Percentiles rank a stretch among this genome's conserved stretches.
phyloP scores from a whole-genome alignment of 352 stramenopile genomes.

The Globisporangium uncinulatum region DNA sequence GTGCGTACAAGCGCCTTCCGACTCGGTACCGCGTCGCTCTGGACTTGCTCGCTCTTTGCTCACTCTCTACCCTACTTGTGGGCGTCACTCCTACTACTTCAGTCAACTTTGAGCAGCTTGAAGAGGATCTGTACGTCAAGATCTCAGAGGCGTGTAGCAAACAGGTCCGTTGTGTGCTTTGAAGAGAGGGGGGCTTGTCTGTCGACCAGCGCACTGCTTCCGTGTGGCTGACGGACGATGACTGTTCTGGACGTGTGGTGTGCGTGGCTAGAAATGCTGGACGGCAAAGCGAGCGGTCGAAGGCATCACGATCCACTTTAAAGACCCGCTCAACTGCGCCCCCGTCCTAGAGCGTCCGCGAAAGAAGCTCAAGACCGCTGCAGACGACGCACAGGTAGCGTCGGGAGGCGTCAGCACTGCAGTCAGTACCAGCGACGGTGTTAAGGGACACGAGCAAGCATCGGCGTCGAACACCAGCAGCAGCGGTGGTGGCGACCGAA shows the following conservation, averaged over 20 bases:
- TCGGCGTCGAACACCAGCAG: background rate
- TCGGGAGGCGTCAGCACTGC: background rate
- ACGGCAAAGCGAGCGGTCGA: conserved; percentile 64
- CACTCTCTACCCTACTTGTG: background rate
- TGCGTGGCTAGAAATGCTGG: conserved; percentile 48
- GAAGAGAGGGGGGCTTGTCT: background rate
- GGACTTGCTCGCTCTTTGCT: background rate
- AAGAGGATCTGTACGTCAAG: conserved; percentile 75
- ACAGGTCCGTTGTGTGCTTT: conserved; percentile 24
- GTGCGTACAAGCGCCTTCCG: conserved; percentile 22
- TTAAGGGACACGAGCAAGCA: conserved; percentile 1
- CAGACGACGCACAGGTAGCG: conserved; percentile 22
- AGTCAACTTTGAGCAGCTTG: conserved; percentile 84
- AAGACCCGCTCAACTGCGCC: conserved; percentile 64
- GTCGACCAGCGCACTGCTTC: background rate
- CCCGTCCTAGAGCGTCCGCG: conserved; percentile 63
- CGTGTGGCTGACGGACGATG: too few relatives aligned
- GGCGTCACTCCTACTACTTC: background rate
- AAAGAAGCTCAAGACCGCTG: conserved; percentile 46
- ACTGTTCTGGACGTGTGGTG: background rate
- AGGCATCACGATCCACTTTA: conserved; percentile 73
- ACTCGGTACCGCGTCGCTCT: too few relatives aligned
- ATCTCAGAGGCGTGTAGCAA: conserved; percentile 52
- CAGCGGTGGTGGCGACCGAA: conserved; percentile 6
- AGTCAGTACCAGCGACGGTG: background rate